A percentile compares a stretch with the other conserved stretches of the same genome.
phyloP scores from a whole-genome alignment of 1,284 basidiomycete genomes.

The Pholiota adiposa region DNA sequence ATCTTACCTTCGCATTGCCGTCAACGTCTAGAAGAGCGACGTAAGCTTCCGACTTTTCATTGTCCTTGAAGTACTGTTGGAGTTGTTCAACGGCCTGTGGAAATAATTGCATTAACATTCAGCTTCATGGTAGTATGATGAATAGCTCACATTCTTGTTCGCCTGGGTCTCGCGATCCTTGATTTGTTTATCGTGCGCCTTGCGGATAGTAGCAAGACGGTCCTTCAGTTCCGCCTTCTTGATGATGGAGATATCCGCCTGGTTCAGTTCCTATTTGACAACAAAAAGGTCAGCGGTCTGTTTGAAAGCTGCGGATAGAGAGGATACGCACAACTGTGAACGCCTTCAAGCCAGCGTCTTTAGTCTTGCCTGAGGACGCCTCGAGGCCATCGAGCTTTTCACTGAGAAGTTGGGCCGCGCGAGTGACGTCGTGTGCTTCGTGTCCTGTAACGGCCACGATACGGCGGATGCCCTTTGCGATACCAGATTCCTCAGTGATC shows the following conservation, averaged over 20 bases:
- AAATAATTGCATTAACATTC: neutral
- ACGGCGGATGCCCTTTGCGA: conserved; percentile 96
- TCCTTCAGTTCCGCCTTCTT: conserved; percentile 85
- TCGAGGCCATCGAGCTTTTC: conserved; percentile 72
- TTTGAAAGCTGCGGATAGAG: neutral
- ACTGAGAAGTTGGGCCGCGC: conserved; percentile 70
- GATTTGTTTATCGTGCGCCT: conserved; percentile 83
- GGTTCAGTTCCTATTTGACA: conserved; percentile 77
- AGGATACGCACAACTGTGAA: conserved; percentile 68
- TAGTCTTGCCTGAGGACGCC: conserved; percentile 72
- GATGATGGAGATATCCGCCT: conserved; percentile 88
- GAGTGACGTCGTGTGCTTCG: conserved; percentile 85
- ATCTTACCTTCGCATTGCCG: conserved; percentile 86
- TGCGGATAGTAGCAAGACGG: conserved; percentile 71
- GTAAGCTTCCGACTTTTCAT: conserved; percentile 72
- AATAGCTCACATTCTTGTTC: conserved; percentile 72
- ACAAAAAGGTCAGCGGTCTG: neutral
- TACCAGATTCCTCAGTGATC: conserved; percentile 94
- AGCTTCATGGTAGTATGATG: conserved; percentile 15
- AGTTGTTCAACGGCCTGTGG: conserved; percentile 74
- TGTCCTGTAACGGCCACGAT: conserved; percentile 95
- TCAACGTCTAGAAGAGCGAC: conserved; percentile 74
- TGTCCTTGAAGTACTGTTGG: conserved; percentile 75
- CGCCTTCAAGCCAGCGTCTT: conserved; percentile 85
- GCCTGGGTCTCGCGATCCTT: conserved; percentile 84